A percentile compares a stretch with the other conserved stretches of the same genome.
These are phyloP conservation scores for Brettanomyces anomalus DNA, from an alignment of 805 yeast genomes.

Conservation along the genomic window DNA sequence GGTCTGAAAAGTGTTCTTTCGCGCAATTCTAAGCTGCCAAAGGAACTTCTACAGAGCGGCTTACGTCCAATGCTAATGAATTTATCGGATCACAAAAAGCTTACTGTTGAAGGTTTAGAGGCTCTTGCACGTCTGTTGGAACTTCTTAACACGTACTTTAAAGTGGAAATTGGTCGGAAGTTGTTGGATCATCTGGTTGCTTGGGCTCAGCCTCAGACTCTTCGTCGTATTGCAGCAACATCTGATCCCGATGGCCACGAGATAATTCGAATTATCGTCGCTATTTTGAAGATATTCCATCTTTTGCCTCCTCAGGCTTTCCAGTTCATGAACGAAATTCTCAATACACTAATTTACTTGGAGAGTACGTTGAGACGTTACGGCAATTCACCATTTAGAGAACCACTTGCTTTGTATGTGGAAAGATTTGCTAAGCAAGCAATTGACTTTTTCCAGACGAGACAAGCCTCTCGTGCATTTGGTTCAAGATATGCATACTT, in stretches of 20 bases:
- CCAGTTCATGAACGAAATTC: slow-evolving; percentile 81
- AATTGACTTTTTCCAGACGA: slow-evolving; percentile 56
- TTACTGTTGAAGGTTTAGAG: slow-evolving; percentile 83
- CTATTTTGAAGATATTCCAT: slow-evolving; percentile 86
- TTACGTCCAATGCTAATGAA: slow-evolving; percentile 93
- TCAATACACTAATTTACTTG: slow-evolving; percentile 63
- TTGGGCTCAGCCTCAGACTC: slow-evolving; percentile 80
- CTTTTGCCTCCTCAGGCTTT: slow-evolving; percentile 86
- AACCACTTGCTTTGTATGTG: slow-evolving; percentile 81
- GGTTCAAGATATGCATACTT: slow-evolving; percentile 65
- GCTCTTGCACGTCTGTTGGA: slow-evolving; percentile 84
- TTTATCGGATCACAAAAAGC: slow-evolving; percentile 82
- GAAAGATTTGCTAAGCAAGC: slow-evolving; percentile 76
- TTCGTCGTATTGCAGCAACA: slow-evolving; percentile 69
- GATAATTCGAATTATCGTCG: slow-evolving; percentile 79
- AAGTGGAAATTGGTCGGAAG: slow-evolving; percentile 94
- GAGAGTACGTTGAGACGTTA: slow-evolving; percentile 81
- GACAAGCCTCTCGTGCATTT: slow-evolving; percentile 52
- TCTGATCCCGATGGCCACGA: slow-evolving; percentile 68
- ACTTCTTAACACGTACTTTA: slow-evolving; percentile 81
- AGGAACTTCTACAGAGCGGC: slow-evolving; percentile 91
- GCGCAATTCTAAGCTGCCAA: slow-evolving; percentile 83
- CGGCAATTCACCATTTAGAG: slow-evolving; percentile 80
- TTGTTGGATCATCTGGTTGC: slow-evolving; percentile 89
- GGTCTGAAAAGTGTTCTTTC: slow-evolving; percentile 79